These are phyloP conservation scores for Dunaliella primolecta DNA, from an alignment of 139 green algal genomes.

Conservation along the genomic window DNA sequence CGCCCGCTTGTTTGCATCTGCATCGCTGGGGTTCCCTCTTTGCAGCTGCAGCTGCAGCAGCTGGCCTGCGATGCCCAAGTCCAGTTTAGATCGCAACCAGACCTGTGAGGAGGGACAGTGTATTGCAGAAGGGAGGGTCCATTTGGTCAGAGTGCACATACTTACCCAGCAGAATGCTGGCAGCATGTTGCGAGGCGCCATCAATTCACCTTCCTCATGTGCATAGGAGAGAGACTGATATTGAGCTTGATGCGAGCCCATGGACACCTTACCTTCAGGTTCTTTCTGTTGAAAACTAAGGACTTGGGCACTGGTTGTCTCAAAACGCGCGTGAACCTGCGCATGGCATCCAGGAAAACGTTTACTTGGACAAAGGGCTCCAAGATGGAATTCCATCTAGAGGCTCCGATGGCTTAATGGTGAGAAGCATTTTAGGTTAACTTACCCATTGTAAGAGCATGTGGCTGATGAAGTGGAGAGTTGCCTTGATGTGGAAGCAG, in stretches of 20 bases:
- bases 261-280: constrained; percentile 17
- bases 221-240: too few relatives aligned
- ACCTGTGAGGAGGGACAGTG: too few relatives aligned
- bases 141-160: too few relatives aligned
- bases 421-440: neutral
- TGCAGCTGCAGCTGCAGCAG: neutral
- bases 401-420: neutral
- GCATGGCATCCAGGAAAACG: neutral
- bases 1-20: neutral
- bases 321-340: constrained; percentile 27
- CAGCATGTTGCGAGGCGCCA: too few relatives aligned
- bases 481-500: too few relatives aligned
- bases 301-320: constrained; percentile 8
- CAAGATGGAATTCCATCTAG: too few relatives aligned
- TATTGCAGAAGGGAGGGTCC: too few relatives aligned
- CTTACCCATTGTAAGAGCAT: neutral
- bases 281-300: constrained; percentile 14
- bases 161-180: too few relatives aligned
- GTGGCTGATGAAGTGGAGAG: constrained; percentile 2
- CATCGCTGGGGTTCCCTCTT: neutral
- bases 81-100: neutral
- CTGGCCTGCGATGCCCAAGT: neutral
- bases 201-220: too few relatives aligned
- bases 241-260: too few relatives aligned
- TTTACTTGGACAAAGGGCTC: too few relatives aligned